A percentile compares a stretch with the other conserved stretches of the same genome.
These are phyloP conservation scores for Juncus inflexus DNA, from an alignment of 176 grass and related monocot species.

Conservation along the genomic window DNA sequence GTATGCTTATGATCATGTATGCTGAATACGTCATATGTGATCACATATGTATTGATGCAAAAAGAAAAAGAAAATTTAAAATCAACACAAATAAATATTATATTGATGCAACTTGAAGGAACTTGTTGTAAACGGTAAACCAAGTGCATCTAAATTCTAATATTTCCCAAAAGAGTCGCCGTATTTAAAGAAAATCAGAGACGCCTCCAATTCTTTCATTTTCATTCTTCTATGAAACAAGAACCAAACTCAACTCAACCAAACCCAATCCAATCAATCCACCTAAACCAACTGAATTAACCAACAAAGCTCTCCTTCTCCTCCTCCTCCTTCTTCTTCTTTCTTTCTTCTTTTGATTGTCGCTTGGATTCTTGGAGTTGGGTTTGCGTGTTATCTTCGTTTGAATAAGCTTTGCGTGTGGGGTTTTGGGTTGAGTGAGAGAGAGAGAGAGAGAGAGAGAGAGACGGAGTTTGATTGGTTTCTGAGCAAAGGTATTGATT, in stretches of 20 bases:
- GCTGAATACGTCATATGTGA: too few species aligned
- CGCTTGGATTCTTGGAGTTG: conserved; percentile 8
- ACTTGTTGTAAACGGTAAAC: background rate
- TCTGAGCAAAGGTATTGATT: conserved; percentile 7
- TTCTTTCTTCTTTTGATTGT: background rate
- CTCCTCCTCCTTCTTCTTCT: background rate
- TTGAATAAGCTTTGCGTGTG: conserved; percentile 25
- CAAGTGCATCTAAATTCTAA: conserved; percentile 17
- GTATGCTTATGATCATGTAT: too few species aligned
- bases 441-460: conserved; percentile 18
- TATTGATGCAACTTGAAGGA: too few species aligned
- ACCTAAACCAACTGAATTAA: conserved; percentile 6
- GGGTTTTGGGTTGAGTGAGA: conserved; percentile 1
- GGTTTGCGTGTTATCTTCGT: conserved; percentile 19
- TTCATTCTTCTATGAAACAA: conserved; percentile 1
- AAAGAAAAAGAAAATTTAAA: too few species aligned
- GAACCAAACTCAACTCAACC: conserved; percentile 10
- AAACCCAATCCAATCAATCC: conserved; percentile 8
- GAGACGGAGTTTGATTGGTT: conserved; percentile 24
- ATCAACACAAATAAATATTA: background rate
- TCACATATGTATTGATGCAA: too few species aligned
- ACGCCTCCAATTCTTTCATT: conserved; percentile 14
- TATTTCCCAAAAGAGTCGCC: conserved; percentile 2
- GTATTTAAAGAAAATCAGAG: conserved; percentile 9
- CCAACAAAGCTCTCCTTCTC: conserved; percentile 8